These are phyloP conservation scores for Cunninghamia lanceolata DNA, from an alignment of 75 land plant species.

Conservation along the genomic window DNA sequence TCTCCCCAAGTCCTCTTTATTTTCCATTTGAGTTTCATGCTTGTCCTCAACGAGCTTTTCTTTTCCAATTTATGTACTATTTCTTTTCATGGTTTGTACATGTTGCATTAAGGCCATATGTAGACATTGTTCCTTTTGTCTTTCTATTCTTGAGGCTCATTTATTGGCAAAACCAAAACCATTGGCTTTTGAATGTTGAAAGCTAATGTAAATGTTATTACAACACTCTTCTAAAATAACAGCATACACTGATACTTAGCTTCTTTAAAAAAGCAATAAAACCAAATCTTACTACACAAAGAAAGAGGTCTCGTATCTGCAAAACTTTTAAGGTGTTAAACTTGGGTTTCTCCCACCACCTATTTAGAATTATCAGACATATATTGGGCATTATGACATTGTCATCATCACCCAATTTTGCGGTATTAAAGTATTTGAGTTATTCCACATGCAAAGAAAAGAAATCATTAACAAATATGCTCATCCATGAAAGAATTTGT, in stretches of 20 bases:
- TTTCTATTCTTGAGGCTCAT: background rate
- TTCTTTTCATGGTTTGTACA: background rate
- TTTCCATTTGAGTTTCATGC: background rate
- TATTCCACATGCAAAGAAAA: too few relatives aligned
- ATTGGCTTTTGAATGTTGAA: background rate
- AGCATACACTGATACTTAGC: background rate
- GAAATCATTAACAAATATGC: too few relatives aligned
- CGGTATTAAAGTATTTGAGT: background rate
- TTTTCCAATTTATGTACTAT: background rate
- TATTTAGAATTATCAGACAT: background rate
- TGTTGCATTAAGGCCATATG: background rate
- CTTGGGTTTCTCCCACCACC: background rate
- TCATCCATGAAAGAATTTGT: too few relatives aligned
- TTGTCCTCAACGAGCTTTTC: background rate
- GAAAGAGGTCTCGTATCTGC: background rate
- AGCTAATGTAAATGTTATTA: background rate
- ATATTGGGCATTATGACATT: background rate
- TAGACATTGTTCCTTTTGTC: background rate
- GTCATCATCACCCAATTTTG: background rate
- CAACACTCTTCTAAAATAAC: background rate
- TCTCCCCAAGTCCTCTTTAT: background rate
- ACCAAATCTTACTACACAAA: background rate
- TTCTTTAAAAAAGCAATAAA: background rate
- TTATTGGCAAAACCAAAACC: background rate
- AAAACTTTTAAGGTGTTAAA: background rate